Evolutionary conservation across 2,329 filamentous ascomycete genomes (phyloP).

Genomic region (Scytalidium sp.): DNA sequence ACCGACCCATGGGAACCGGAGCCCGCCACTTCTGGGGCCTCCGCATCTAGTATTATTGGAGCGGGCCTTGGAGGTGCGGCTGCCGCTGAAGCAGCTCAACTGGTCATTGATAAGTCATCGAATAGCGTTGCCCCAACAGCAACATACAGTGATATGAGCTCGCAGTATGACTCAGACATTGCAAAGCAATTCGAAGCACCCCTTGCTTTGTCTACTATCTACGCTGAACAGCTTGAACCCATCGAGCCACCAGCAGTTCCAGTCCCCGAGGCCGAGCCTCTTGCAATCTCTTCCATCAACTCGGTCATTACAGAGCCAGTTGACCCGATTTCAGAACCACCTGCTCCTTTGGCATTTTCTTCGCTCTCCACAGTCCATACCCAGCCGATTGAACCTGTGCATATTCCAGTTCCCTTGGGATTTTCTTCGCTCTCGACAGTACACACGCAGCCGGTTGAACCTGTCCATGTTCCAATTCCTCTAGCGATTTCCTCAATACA

Average conservation of each 20-base stretch:
- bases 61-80: slow-evolving; percentile 15
- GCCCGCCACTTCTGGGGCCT: slow-evolving; percentile 15
- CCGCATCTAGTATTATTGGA: slow-evolving; percentile 11
- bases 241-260: slow-evolving; percentile 23
- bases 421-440: slow-evolving; percentile 38
- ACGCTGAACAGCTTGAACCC: slow-evolving; percentile 32
- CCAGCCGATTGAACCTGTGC: slow-evolving; percentile 36
- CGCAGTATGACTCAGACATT: slow-evolving; percentile 48
- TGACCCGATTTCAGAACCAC: slow-evolving; percentile 4
- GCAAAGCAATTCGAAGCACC: slow-evolving; percentile 42
- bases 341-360: slow-evolving; percentile 24
- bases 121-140: slow-evolving; percentile 43
- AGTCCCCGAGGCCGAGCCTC: slow-evolving; percentile 1
- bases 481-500: slow-evolving; percentile 43
- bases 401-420: slow-evolving; percentile 21
- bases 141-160: slow-evolving; percentile 51
- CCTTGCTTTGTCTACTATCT: slow-evolving; percentile 29
- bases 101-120: slow-evolving; percentile 11
- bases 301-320: slow-evolving; percentile 6
- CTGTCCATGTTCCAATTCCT: slow-evolving; percentile 15
- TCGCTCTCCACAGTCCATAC: slow-evolving; percentile 32
- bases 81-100: slow-evolving; percentile 10
- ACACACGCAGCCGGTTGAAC: slow-evolving; percentile 39
- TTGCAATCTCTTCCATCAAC: slow-evolving; percentile 9
- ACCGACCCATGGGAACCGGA: slow-evolving; percentile 52